Conservation (phyloP, 441 rosid genomes). For the Monsonia emarginata region DNA sequence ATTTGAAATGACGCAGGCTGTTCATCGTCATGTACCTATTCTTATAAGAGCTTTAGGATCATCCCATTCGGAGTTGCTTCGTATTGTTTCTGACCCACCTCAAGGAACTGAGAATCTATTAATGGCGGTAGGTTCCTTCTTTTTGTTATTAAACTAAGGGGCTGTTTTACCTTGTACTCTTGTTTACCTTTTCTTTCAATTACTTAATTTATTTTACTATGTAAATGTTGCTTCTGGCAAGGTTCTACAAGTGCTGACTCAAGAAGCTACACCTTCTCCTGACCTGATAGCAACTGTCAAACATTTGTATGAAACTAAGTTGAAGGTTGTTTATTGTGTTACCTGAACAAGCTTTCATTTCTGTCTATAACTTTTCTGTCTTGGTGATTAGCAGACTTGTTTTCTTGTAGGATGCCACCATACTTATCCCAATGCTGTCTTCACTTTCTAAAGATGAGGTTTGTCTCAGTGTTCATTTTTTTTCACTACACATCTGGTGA, state of each 20-base stretch:
- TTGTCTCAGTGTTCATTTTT: conserved; percentile 14
- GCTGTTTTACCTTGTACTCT: conserved; percentile 14
- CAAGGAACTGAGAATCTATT: conserved; percentile 96
- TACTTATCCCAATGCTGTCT: conserved; percentile 90
- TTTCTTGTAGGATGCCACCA: conserved; percentile 72
- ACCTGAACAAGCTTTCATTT: not conserved
- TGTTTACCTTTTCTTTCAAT: conserved; percentile 12
- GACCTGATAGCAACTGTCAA: conserved; percentile 88
- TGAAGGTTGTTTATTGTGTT: conserved; percentile 47
- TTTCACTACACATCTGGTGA: not conserved
- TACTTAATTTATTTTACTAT: conserved; percentile 12
- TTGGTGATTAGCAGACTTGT: conserved; percentile 16
- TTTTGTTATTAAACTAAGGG: not conserved
- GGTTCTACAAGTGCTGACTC: conserved; percentile 94
- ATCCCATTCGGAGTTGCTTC: conserved; percentile 67
- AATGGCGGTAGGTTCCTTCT: conserved; percentile 45
- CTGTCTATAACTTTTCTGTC: not conserved
- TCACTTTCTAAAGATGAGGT: conserved; percentile 96
- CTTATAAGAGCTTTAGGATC: conserved; percentile 79
- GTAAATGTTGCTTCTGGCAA: conserved; percentile 27
- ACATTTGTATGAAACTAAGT: conserved; percentile 83
- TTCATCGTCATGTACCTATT: conserved; percentile 87
- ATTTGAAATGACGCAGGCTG: conserved; percentile 46
- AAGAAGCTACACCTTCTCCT: conserved; percentile 65
- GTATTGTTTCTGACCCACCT: conserved; percentile 84